Percentiles rank a stretch among this genome's conserved stretches.
These are phyloP conservation scores for Xylaria sp. DNA, from an alignment of 495 filamentous ascomycete genomes.

Conservation along the genomic window DNA sequence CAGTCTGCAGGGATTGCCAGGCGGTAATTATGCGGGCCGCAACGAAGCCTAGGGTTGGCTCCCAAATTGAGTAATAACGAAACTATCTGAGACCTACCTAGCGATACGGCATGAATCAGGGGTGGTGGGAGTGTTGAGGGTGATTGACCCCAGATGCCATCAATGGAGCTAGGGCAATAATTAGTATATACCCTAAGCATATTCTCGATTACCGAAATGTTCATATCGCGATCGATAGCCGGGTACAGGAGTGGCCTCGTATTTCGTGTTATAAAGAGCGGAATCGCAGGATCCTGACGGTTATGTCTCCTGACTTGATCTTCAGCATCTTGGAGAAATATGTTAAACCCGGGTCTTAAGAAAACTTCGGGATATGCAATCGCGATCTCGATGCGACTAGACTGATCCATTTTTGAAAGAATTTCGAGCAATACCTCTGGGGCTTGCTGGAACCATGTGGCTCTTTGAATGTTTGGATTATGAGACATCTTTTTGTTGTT, in stretches of 20 bases:
- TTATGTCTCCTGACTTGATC: neutral
- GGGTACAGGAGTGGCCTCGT: neutral
- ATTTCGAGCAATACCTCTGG: neutral
- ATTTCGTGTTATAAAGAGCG: neutral
- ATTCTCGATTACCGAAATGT: neutral
- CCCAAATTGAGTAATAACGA: neutral
- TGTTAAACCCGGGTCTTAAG: neutral
- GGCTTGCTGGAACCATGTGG: neutral
- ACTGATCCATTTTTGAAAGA: neutral
- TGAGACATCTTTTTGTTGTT: slow-evolving; percentile 7
- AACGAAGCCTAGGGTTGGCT: neutral
- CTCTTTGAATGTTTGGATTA: neutral
- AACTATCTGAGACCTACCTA: neutral
- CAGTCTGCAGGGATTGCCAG: neutral
- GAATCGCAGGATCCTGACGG: neutral
- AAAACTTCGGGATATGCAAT: slow-evolving; percentile 10
- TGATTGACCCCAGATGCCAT: slow-evolving; percentile 1
- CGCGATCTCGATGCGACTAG: neutral
- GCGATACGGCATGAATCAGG: neutral
- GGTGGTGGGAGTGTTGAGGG: neutral
- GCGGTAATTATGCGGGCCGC: neutral
- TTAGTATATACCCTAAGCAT: neutral
- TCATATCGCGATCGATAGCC: neutral
- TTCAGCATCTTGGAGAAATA: neutral
- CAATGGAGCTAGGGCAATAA: neutral